These are phyloP conservation scores for Lachnellula willkommii DNA, from an alignment of 2,329 filamentous ascomycete genomes.

Conservation along the genomic window DNA sequence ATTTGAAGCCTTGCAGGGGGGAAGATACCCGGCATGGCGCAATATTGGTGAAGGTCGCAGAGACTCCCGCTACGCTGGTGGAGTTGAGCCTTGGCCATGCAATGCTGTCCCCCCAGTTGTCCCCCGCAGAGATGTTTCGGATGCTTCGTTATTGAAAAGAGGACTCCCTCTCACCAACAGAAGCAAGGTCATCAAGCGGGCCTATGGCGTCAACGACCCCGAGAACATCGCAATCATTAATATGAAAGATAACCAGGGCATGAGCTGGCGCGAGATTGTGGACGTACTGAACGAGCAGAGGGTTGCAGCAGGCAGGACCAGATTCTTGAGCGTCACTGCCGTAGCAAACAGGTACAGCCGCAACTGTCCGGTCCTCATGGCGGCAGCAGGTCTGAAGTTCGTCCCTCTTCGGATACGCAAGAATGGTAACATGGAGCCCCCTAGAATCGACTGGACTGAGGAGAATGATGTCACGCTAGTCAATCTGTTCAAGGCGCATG, in stretches of 20 bases:
- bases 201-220: slow-evolving; percentile 29
- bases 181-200: slow-evolving; percentile 21
- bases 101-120: slow-evolving; percentile 18
- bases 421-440: background rate
- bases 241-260: slow-evolving; percentile 19
- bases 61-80: slow-evolving; percentile 21
- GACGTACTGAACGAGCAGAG: slow-evolving; percentile 21
- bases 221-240: slow-evolving; percentile 31
- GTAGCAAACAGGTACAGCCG: slow-evolving; percentile 29
- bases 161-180: slow-evolving; percentile 14
- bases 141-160: slow-evolving; percentile 25
- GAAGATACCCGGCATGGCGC: background rate
- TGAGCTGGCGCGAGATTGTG: slow-evolving; percentile 22
- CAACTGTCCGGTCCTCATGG: slow-evolving; percentile 29
- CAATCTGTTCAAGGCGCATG: slow-evolving; percentile 12
- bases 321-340: slow-evolving; percentile 20
- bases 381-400: slow-evolving; percentile 22
- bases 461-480: slow-evolving; percentile 20
- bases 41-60: slow-evolving; percentile 5
- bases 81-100: slow-evolving; percentile 15
- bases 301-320: slow-evolving; percentile 14
- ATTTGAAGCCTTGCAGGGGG: background rate
- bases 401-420: slow-evolving; percentile 19
- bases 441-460: slow-evolving; percentile 14
- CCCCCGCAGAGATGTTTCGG: slow-evolving; percentile 13